These are phyloP conservation scores for Blastocystis sp. DNA, from an alignment of 352 stramenopile species.

Conservation along the genomic window DNA sequence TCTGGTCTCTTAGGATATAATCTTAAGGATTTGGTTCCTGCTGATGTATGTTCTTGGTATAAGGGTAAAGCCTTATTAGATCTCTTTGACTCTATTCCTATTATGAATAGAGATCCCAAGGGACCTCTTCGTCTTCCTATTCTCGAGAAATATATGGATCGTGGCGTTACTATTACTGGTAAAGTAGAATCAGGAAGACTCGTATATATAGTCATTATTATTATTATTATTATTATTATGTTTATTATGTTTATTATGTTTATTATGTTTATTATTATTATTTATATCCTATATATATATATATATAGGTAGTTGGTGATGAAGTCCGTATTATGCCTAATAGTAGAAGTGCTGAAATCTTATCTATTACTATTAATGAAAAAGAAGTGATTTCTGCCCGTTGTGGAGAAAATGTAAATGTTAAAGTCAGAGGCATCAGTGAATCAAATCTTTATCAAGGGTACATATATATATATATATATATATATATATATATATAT, in stretches of 20 bases:
- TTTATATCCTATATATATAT: too few species aligned
- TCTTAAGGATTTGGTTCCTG: slow-evolving; percentile 68
- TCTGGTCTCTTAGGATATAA: slow-evolving; percentile 80
- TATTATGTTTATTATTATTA: too few species aligned
- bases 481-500: slow-evolving; percentile 9
- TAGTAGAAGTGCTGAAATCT: slow-evolving; percentile 10
- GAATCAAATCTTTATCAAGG: slow-evolving; percentile 61
- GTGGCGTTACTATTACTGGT: slow-evolving; percentile 80
- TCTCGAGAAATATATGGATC: slow-evolving; percentile 85
- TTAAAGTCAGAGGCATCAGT: slow-evolving; percentile 67
- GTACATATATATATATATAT: slow-evolving; percentile 33
- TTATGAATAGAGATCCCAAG: slow-evolving; percentile 63
- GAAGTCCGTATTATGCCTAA: slow-evolving; percentile 82
- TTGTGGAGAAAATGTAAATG: slow-evolving; percentile 85
- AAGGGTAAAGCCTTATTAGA: slow-evolving; percentile 72
- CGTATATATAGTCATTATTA: slow-evolving; percentile 41
- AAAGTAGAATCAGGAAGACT: slow-evolving; percentile 88
- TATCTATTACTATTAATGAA: slow-evolving; percentile 59
- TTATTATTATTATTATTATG: too few species aligned
- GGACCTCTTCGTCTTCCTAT: slow-evolving; percentile 75
- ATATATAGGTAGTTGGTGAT: slow-evolving; percentile 50
- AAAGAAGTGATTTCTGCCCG: slow-evolving; percentile 72
- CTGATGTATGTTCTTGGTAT: slow-evolving; percentile 72
- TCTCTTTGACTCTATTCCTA: slow-evolving; percentile 70
- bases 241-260: too few species aligned